Evolutionary conservation across 495 filamentous ascomycete genomes (phyloP).

Genomic region (Podospora sp.): DNA sequence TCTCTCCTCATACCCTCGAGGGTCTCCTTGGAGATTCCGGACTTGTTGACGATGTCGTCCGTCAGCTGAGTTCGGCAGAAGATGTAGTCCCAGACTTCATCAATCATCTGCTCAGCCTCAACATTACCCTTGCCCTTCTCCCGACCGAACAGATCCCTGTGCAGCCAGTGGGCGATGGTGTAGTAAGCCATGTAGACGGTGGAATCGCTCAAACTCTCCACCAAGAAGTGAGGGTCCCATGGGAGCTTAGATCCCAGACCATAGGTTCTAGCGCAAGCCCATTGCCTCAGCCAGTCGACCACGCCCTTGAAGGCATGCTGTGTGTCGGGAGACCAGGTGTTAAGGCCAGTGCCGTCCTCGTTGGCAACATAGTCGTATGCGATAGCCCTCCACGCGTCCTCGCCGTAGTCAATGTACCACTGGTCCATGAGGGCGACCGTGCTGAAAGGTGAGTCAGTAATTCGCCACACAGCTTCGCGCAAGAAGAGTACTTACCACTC

Average conservation of each 20-base stretch:
- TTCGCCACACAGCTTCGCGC: no score
- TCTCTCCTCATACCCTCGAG: slow-evolving; percentile 80
- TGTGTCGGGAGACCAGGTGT: slow-evolving; percentile 77
- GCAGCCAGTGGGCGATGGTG: slow-evolving; percentile 86
- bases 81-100: slow-evolving; percentile 96
- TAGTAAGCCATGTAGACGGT: slow-evolving; percentile 98
- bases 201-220: slow-evolving; percentile 88
- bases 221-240: slow-evolving; percentile 89
- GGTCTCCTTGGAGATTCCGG: slow-evolving; percentile 68
- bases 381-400: slow-evolving; percentile 71
- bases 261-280: slow-evolving; percentile 91
- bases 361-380: slow-evolving; percentile 75
- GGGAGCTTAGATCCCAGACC: slow-evolving; percentile 92
- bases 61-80: slow-evolving; percentile 66
- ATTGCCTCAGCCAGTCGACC: slow-evolving; percentile 88
- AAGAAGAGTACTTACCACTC: slow-evolving; percentile 43
- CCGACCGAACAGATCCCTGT: slow-evolving; percentile 75
- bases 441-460: slow-evolving; percentile 45
- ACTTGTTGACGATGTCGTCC: slow-evolving; percentile 60
- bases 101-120: slow-evolving; percentile 84
- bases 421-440: slow-evolving; percentile 92
- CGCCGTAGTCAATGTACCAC: slow-evolving; percentile 96
- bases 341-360: slow-evolving; percentile 62
- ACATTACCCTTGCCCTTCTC: slow-evolving; percentile 65
- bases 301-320: slow-evolving; percentile 83